Evolutionary conservation across 495 filamentous ascomycete genomes (phyloP).

Genomic region (Hyaloscypha hepaticicola): DNA sequence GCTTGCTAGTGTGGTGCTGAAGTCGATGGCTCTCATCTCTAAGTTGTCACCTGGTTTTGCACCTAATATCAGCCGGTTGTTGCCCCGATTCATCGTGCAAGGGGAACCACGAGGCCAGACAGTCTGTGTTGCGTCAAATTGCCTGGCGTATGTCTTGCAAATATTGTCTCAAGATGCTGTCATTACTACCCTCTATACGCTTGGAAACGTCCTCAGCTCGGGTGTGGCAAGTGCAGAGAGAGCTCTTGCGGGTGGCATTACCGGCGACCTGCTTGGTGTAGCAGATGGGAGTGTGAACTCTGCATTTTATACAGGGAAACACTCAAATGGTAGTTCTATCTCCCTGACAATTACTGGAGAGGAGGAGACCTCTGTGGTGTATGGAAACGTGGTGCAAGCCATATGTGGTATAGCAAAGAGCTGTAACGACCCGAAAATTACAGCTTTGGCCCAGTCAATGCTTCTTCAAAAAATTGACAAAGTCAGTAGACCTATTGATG

Average conservation of each 20-base stretch:
- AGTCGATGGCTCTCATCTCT: slow-evolving; percentile 77
- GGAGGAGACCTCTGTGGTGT: slow-evolving; percentile 68
- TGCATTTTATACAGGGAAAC: slow-evolving; percentile 50
- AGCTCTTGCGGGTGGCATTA: slow-evolving; percentile 29
- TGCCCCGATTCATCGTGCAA: slow-evolving; percentile 83
- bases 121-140: slow-evolving; percentile 72
- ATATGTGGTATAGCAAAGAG: slow-evolving; percentile 82
- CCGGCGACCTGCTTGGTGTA: slow-evolving; percentile 31
- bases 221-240: slow-evolving; percentile 43
- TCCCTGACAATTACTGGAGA: slow-evolving; percentile 69
- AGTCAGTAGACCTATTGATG: slow-evolving; percentile 71
- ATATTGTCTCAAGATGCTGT: slow-evolving; percentile 86
- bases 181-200: slow-evolving; percentile 90
- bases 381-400: slow-evolving; percentile 81
- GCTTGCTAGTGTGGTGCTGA: slow-evolving; percentile 73
- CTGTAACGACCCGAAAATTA: slow-evolving; percentile 87
- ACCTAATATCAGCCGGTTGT: slow-evolving; percentile 71
- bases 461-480: slow-evolving; percentile 89
- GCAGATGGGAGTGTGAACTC: slow-evolving; percentile 35
- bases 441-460: slow-evolving; percentile 92
- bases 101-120: slow-evolving; percentile 62
- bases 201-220: slow-evolving; percentile 88
- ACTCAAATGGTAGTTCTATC: slow-evolving; percentile 70
- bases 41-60: slow-evolving; percentile 69
- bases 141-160: slow-evolving; percentile 74